Percentiles rank a stretch among this genome's conserved stretches.
Evolutionary conservation across 2,329 filamentous ascomycete genomes (phyloP).

Genomic region (Exophiala lecanii-corni): DNA sequence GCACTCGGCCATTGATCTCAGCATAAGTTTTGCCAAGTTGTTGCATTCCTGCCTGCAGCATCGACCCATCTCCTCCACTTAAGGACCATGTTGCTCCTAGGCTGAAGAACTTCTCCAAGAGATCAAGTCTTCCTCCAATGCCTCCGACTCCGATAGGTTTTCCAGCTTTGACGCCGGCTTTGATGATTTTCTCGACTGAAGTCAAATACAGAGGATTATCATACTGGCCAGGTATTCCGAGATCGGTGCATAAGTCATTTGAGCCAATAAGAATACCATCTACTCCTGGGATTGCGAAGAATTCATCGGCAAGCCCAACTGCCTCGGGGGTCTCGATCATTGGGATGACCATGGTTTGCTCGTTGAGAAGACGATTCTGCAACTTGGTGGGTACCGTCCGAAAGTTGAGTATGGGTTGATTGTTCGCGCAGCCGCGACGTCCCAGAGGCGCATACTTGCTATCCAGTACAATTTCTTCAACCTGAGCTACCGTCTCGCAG

Average conservation of each 20-base stretch:
- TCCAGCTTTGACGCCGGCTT: slow-evolving; percentile 36
- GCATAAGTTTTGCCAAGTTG: slow-evolving; percentile 31
- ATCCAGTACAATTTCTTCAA: slow-evolving; percentile 34
- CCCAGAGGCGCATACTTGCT: slow-evolving; percentile 39
- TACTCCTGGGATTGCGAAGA: slow-evolving; percentile 40
- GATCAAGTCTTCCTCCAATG: slow-evolving; percentile 38
- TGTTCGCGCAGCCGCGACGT: slow-evolving; percentile 34
- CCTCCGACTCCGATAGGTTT: slow-evolving; percentile 42
- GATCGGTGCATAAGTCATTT: slow-evolving; percentile 42
- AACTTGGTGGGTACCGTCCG: slow-evolving; percentile 31
- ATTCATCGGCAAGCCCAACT: slow-evolving; percentile 38
- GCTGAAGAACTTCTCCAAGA: slow-evolving; percentile 38
- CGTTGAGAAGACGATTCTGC: slow-evolving; percentile 35
- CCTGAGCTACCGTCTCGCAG: slow-evolving; percentile 36
- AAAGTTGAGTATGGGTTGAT: slow-evolving; percentile 36
- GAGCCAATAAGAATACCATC: slow-evolving; percentile 43
- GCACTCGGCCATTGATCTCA: slow-evolving; percentile 22
- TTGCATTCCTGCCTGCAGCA: slow-evolving; percentile 36
- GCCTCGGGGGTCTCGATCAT: slow-evolving; percentile 42
- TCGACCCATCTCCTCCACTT: slow-evolving; percentile 34
- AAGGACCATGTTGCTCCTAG: slow-evolving; percentile 39
- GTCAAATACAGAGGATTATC: slow-evolving; percentile 33
- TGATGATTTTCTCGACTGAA: slow-evolving; percentile 33
- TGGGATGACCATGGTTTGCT: slow-evolving; percentile 37
- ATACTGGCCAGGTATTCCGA: slow-evolving; percentile 41